A percentile compares a stretch with the other conserved stretches of the same genome.
These are phyloP conservation scores for Zarea fungicola DNA, from an alignment of 2,329 filamentous ascomycete genomes.

Conservation along the genomic window DNA sequence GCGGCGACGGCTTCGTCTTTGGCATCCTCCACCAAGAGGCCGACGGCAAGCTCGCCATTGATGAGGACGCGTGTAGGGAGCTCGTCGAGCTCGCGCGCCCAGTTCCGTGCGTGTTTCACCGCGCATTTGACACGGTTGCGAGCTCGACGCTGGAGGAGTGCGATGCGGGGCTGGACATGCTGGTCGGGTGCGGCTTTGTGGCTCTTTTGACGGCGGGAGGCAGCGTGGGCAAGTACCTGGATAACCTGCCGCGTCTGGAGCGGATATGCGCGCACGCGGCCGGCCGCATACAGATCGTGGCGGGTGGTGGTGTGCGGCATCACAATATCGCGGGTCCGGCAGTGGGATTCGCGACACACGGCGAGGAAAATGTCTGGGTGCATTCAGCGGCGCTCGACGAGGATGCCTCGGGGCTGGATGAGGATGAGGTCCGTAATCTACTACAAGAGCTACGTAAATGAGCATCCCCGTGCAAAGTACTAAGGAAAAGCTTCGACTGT, in stretches of 20 bases:
- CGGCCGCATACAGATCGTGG: slow-evolving; percentile 40
- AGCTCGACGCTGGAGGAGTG: too few relatives aligned
- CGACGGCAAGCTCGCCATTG: slow-evolving; percentile 26
- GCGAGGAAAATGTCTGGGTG: slow-evolving; percentile 31
- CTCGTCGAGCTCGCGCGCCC: slow-evolving; percentile 39
- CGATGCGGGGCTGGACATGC: slow-evolving; percentile 24
- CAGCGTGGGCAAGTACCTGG: slow-evolving; percentile 29
- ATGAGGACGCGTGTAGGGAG: slow-evolving; percentile 32
- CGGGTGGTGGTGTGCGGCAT: slow-evolving; percentile 47
- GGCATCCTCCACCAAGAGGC: slow-evolving; percentile 34
- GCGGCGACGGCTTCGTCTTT: slow-evolving; percentile 54
- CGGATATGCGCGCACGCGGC: slow-evolving; percentile 28
- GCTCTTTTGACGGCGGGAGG: slow-evolving; percentile 52
- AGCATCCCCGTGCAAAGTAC: too few relatives aligned
- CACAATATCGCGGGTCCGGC: slow-evolving; percentile 31
- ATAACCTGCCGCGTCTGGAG: slow-evolving; percentile 34
- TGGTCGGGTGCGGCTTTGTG: slow-evolving; percentile 42
- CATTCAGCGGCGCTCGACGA: slow-evolving; percentile 42
- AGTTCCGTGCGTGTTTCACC: slow-evolving; percentile 47
- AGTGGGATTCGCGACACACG: slow-evolving; percentile 21
- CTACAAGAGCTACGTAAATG: not conserved
- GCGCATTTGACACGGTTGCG: slow-evolving; percentile 49
- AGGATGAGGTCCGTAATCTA: slow-evolving; percentile 20
- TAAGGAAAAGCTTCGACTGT: not conserved
- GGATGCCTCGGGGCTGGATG: slow-evolving; percentile 21